Base-by-base conservation (phyloP, 2,329 filamentous ascomycete genomes). In the Penicillium thymicola region DNA sequence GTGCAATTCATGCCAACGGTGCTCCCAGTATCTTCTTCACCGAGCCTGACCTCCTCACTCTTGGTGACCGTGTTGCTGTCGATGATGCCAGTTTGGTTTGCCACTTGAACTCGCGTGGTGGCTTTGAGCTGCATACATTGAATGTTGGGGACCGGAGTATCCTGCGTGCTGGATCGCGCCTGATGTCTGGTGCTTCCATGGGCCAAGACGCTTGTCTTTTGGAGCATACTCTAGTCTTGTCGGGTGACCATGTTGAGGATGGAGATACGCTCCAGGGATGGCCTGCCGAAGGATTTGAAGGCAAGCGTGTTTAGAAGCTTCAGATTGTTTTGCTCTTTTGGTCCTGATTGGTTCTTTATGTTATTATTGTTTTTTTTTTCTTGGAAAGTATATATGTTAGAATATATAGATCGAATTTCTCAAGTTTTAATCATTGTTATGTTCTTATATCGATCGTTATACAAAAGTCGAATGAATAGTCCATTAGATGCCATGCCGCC, bases 211-310 rank as follows among this genome's bases (percentile, higher is more conserved):
- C 78, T 21, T 81, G 81, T 60, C 68, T 85, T 36, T 65, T 85
- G 36, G 82, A 85, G 70, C 82, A 85, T 60, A 85, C 82, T 0
- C 73, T 85, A 4, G 75, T 85, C 41, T 81, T 85, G 76, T 78
- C 78, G 2, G 82, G 82, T 5, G 82, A 85, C 65, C 72, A 81
- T 40, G 81, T 84, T 0, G 81, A 81, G 47, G 75, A 77, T 52
- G 76, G 75, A 0, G 70, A 66, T 53, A 81, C 80, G 2, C 78
- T 81, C 70, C 82, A 85, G 65, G 82, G 82, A 0, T 84, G 82
- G 81, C 81, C 82, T 2, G 79, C 76, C 1, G 76, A 78, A 51
- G 69, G 72, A 51, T 79, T 76, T 58, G 65, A 61, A 21, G 70
- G 54, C 4, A 55, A 55, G 16, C 55, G 57, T 6, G 58, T 46